A percentile compares a stretch with the other conserved stretches of the same genome.
Evolutionary conservation across 2,329 filamentous ascomycete species (phyloP).

Genomic region (Zopfia rhizophila): DNA sequence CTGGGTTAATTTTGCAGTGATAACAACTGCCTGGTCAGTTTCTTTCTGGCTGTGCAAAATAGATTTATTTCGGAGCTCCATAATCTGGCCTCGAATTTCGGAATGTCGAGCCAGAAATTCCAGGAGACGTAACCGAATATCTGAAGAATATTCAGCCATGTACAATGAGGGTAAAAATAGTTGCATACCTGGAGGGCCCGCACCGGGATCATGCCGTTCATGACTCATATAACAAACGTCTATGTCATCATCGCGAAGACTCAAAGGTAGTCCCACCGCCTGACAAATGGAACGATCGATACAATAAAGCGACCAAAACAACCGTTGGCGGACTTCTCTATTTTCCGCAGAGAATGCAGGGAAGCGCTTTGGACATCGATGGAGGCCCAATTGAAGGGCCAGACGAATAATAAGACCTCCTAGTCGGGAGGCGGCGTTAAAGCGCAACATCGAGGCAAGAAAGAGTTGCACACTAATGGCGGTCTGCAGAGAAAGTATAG

Average conservation of each 20-base stretch:
- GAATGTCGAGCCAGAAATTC: conserved; percentile 59
- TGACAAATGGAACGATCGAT: conserved; percentile 67
- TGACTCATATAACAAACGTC: conserved; percentile 66
- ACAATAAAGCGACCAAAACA: conserved; percentile 69
- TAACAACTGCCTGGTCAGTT: conserved; percentile 55
- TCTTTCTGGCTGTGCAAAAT: conserved; percentile 58
- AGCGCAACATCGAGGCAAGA: conserved; percentile 65
- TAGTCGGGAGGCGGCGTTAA: conserved; percentile 67
- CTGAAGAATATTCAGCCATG: conserved; percentile 13
- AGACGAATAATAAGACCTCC: conserved; percentile 66
- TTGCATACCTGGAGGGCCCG: conserved; percentile 24
- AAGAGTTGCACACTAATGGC: conserved; percentile 65
- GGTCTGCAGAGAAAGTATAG: conserved; percentile 58
- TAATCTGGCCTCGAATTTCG: conserved; percentile 61
- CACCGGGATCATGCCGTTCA: conserved; percentile 54
- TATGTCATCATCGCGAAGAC: conserved; percentile 66
- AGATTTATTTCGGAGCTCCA: conserved; percentile 65
- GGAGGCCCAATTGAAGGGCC: conserved; percentile 67
- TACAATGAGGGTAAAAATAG: not conserved
- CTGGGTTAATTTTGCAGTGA: conserved; percentile 61
- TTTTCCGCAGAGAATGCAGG: conserved; percentile 61
- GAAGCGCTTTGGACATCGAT: conserved; percentile 66
- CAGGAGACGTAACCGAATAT: conserved; percentile 25
- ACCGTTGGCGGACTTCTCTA: conserved; percentile 59
- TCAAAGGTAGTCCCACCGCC: conserved; percentile 65